Conservation (phyloP, 2,329 filamentous ascomycete genomes). For the Penicillium aurantiogriseum region DNA sequence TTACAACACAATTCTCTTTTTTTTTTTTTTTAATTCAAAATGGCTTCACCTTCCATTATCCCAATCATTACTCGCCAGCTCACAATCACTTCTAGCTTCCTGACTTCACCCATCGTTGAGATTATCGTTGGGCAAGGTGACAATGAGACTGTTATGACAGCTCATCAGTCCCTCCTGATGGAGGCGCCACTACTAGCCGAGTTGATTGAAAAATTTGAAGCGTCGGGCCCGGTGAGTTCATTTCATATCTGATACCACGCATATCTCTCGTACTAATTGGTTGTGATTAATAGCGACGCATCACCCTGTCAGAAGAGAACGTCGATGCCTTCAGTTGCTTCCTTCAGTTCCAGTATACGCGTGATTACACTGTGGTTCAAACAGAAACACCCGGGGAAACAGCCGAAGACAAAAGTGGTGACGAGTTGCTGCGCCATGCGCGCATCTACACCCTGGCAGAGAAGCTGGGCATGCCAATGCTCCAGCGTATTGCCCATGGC, state of each 20-base stretch:
- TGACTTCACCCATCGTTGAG: slow-evolving; percentile 68
- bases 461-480: slow-evolving; percentile 65
- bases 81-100: slow-evolving; percentile 44
- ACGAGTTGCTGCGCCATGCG: slow-evolving; percentile 83
- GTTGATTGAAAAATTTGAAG: slow-evolving; percentile 60
- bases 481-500: slow-evolving; percentile 74
- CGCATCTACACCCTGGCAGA: slow-evolving; percentile 86
- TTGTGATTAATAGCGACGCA: slow-evolving; percentile 54
- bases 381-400: slow-evolving; percentile 60
- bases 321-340: slow-evolving; percentile 74
- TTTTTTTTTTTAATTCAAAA: neutral
- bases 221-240: slow-evolving; percentile 59
- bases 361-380: slow-evolving; percentile 74
- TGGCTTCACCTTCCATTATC: neutral
- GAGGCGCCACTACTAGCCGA: slow-evolving; percentile 73
- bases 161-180: slow-evolving; percentile 73
- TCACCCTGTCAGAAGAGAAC: slow-evolving; percentile 67
- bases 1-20: neutral
- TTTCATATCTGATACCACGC: neutral
- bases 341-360: slow-evolving; percentile 79
- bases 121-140: slow-evolving; percentile 64
- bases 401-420: slow-evolving; percentile 71
- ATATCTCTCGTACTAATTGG: neutral
- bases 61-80: slow-evolving; percentile 2
- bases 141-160: slow-evolving; percentile 63